Conservation (phyloP, 2,329 filamentous ascomycete genomes). For the Xylaria sp. region DNA sequence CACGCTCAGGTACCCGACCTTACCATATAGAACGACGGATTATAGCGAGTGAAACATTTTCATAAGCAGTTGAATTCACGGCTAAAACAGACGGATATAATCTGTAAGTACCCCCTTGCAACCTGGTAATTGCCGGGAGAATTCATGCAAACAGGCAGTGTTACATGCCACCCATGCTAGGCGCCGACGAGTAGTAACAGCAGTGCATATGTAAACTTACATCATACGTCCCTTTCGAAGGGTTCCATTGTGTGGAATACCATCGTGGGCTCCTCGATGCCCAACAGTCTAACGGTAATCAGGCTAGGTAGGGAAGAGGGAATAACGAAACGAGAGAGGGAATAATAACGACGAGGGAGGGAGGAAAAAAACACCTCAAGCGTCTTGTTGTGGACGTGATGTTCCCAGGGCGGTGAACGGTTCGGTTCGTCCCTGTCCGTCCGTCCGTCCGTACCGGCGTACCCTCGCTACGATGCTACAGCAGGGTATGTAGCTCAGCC, state of each 20-base stretch:
- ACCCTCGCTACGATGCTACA: neutral
- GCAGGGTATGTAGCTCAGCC: no score
- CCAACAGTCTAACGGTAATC: neutral
- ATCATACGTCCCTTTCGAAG: neutral
- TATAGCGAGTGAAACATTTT: no score
- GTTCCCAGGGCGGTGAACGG: conserved; percentile 15
- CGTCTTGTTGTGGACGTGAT: conserved; percentile 8
- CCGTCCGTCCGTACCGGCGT: no score
- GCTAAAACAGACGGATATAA: neutral
- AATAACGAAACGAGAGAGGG: neutral
- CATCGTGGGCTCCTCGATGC: neutral
- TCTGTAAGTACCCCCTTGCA: neutral
- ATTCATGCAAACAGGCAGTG: neutral
- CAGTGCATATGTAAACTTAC: neutral
- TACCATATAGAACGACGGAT: neutral
- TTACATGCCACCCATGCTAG: neutral
- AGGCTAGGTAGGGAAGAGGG: neutral
- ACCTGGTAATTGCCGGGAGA: neutral
- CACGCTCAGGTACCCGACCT: neutral
- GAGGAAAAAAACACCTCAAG: neutral
- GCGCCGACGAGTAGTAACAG: neutral
- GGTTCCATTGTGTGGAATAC: neutral
- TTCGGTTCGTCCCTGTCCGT: neutral
- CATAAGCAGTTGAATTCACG: no score
- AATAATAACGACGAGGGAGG: neutral